Evolutionary conservation across 805 yeast genomes (phyloP).

Genomic region (Isabelozyma rhagii): DNA sequence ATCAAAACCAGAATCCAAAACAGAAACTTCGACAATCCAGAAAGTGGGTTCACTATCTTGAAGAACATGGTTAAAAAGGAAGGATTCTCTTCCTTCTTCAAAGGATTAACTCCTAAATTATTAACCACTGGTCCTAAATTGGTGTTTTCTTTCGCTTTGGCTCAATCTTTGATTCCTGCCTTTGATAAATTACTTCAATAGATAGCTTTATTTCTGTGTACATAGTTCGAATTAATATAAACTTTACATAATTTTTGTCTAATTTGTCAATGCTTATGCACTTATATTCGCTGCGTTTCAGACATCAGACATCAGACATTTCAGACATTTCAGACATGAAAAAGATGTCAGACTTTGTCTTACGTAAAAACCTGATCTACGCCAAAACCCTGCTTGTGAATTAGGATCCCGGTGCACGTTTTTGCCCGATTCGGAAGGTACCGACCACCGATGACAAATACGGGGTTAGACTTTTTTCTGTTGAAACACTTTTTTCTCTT

Average conservation of each 20-base stretch:
- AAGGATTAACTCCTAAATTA: constrained; percentile 94
- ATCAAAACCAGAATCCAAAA: constrained; percentile 98
- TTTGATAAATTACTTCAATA: constrained; percentile 64
- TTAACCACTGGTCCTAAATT: constrained; percentile 97
- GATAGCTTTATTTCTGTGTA: neutral
- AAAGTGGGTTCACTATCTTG: constrained; percentile 87
- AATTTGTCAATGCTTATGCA: no score
- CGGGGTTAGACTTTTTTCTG: neutral
- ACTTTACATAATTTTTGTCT: no score
- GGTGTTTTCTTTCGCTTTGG: constrained; percentile 96
- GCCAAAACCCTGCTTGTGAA: no score
- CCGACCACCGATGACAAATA: neutral
- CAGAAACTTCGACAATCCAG: constrained; percentile 92
- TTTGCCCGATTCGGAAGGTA: neutral
- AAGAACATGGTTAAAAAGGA: constrained; percentile 92
- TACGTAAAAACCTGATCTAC: no score
- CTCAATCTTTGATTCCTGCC: constrained; percentile 95
- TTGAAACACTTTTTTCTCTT: neutral
- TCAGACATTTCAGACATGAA: no score
- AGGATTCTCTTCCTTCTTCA: constrained; percentile 87
- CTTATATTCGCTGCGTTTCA: no score
- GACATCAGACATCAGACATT: no score
- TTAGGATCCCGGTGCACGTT: neutral
- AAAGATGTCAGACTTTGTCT: no score
- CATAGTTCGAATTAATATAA: neutral